These are phyloP conservation scores for Neurospora tetraspora DNA, from an alignment of 495 filamentous ascomycete species.

Conservation along the genomic window DNA sequence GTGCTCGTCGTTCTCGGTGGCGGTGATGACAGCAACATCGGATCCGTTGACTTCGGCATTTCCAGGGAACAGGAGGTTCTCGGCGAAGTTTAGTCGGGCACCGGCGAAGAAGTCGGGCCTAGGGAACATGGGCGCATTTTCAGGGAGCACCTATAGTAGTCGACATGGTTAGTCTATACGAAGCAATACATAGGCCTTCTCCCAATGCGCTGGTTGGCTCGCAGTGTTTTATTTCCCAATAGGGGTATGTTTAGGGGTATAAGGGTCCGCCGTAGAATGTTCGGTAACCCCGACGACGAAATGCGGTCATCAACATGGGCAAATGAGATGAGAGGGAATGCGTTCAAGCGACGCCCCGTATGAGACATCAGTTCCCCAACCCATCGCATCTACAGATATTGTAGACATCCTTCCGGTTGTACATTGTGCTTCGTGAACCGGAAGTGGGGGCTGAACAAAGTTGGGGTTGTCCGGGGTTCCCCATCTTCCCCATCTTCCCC, in stretches of 20 bases:
- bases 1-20: constrained; percentile 54
- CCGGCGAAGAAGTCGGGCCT: constrained; percentile 75
- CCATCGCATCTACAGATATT: not conserved
- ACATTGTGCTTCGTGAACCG: constrained; percentile 4
- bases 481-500: not conserved
- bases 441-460: not conserved
- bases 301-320: not conserved
- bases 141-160: constrained; percentile 52
- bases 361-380: not conserved
- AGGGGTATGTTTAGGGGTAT: not conserved
- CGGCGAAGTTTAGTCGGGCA: constrained; percentile 76
- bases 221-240: not conserved
- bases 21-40: constrained; percentile 62
- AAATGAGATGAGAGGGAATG: not conserved
- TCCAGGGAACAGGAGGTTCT: constrained; percentile 77
- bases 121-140: constrained; percentile 64
- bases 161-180: not conserved
- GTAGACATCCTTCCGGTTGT: not conserved
- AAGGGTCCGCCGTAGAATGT: not conserved
- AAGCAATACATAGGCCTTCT: not conserved
- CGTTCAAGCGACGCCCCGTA: not conserved
- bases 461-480: not conserved
- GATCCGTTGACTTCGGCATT: constrained; percentile 37
- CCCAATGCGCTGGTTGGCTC: not conserved
- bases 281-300: not conserved